These are phyloP conservation scores for Areca catechu DNA, from an alignment of 176 grass and related monocot species.

Conservation along the genomic window DNA sequence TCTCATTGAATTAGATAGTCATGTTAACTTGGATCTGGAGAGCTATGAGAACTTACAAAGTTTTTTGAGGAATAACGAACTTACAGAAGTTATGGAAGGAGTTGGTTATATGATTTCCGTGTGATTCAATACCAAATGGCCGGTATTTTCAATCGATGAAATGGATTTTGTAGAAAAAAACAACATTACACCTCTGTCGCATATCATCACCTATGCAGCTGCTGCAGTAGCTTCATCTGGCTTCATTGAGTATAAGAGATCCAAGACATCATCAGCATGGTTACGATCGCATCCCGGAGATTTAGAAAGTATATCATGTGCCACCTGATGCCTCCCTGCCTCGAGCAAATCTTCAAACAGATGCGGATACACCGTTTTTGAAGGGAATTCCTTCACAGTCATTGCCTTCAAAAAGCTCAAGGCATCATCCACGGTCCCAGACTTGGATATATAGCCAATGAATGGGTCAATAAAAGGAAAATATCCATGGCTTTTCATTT, in stretches of 20 bases:
- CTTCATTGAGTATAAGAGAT: conserved; percentile 58
- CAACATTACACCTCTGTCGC: background rate
- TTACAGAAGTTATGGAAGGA: no score
- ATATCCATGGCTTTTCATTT: conserved; percentile 66
- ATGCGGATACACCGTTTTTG: conserved; percentile 39
- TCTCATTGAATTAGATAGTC: no score
- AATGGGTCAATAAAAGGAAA: conserved; percentile 50
- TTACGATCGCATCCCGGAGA: conserved; percentile 56
- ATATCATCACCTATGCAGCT: conserved; percentile 24
- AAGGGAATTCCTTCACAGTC: conserved; percentile 48
- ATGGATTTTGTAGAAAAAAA: conserved; percentile 4
- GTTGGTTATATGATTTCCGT: no score
- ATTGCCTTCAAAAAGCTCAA: conserved; percentile 39
- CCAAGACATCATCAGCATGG: conserved; percentile 54
- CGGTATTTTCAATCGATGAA: conserved; percentile 1
- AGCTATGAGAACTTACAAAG: no score
- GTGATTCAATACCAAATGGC: no score
- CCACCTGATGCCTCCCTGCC: conserved; percentile 51
- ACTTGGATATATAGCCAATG: conserved; percentile 47
- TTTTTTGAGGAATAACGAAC: no score
- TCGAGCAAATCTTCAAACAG: conserved; percentile 52
- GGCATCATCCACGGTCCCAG: conserved; percentile 58
- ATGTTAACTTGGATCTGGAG: no score
- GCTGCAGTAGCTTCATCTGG: conserved; percentile 19
- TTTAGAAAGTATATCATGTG: conserved; percentile 49